A percentile compares a stretch with the other conserved stretches of the same genome.
phyloP scores from a whole-genome alignment of 148 eudicot genomes.

The Rheum nobile region DNA sequence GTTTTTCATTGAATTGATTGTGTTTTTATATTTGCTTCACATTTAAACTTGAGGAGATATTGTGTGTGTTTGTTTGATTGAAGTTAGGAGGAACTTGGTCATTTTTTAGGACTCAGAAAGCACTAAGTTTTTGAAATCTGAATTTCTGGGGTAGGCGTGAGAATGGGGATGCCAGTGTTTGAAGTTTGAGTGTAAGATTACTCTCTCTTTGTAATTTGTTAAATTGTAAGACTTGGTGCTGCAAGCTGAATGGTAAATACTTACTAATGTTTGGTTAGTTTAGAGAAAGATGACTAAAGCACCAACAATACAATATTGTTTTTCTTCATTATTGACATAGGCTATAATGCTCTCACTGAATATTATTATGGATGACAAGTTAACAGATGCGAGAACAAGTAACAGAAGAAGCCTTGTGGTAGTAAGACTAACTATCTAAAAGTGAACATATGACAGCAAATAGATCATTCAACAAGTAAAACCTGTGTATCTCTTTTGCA shows the following conservation, averaged over 20 bases:
- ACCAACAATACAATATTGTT: too few relatives aligned
- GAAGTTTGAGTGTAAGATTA: background rate
- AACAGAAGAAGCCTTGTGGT: background rate
- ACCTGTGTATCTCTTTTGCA: conserved; percentile 16
- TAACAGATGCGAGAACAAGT: background rate
- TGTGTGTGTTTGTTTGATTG: background rate
- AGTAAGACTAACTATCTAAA: background rate
- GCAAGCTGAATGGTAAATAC: too few relatives aligned
- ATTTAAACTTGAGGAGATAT: background rate
- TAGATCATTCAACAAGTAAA: background rate
- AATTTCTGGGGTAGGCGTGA: background rate
- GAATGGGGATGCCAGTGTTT: background rate
- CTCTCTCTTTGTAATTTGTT: background rate
- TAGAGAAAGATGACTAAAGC: too few relatives aligned
- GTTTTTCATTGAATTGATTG: background rate
- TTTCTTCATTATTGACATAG: too few relatives aligned
- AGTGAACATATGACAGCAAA: too few relatives aligned
- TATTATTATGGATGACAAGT: too few relatives aligned
- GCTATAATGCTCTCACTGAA: too few relatives aligned
- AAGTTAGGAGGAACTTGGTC: background rate
- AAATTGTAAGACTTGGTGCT: background rate
- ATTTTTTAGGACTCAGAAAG: background rate
- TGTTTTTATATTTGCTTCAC: background rate
- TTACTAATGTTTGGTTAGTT: too few relatives aligned
- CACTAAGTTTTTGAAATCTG: background rate